Conservation (phyloP, 2,329 filamentous ascomycete genomes). For the Plenodomus lindquistii region DNA sequence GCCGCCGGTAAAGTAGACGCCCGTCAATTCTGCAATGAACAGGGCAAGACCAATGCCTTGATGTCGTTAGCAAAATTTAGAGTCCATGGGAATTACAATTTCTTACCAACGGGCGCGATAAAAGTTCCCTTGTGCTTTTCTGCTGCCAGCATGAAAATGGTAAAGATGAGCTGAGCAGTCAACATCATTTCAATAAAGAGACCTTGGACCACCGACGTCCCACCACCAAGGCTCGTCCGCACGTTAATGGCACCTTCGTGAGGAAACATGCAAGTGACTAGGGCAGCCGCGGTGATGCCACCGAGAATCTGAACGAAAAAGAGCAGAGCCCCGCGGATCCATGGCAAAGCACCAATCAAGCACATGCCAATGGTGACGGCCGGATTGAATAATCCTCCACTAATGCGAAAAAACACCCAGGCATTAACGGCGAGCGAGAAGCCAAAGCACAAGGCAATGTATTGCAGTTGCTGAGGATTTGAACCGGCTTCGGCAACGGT, state of each 20-base stretch:
- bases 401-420: conserved; percentile 39
- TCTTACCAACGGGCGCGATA: conserved; percentile 59
- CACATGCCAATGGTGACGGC: conserved; percentile 41
- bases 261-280: conserved; percentile 32
- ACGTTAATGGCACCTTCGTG: conserved; percentile 21
- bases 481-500: conserved; percentile 26
- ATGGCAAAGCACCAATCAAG: conserved; percentile 16
- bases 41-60: conserved; percentile 65
- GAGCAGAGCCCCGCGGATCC: conserved; percentile 17
- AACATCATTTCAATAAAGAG: conserved; percentile 22
- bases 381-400: conserved; percentile 31
- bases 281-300: conserved; percentile 28
- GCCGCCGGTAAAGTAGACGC: conserved; percentile 51
- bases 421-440: conserved; percentile 49
- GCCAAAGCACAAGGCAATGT: conserved; percentile 46
- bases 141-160: conserved; percentile 62
- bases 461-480: conserved; percentile 44
- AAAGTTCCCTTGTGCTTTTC: conserved; percentile 61
- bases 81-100: too few relatives aligned
- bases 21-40: conserved; percentile 54
- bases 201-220: conserved; percentile 21
- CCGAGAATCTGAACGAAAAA: conserved; percentile 29
- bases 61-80: not conserved
- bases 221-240: conserved; percentile 13
- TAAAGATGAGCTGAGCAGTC: conserved; percentile 39